Evolutionary conservation across 1,284 basidiomycete genomes (phyloP).

Genomic region (Tylopilus sp.): DNA sequence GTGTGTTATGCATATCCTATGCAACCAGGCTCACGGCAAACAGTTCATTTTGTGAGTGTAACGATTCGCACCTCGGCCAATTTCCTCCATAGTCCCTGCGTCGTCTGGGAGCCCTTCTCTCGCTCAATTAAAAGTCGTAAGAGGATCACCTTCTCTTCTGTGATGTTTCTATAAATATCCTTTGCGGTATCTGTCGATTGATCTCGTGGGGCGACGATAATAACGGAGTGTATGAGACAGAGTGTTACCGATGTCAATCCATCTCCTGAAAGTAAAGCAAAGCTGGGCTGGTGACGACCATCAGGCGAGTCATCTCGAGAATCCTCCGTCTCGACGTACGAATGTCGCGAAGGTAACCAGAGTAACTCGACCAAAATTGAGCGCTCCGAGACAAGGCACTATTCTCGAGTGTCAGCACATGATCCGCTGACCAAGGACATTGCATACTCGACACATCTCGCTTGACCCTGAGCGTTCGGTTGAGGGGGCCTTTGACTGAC

Average conservation of each 20-base stretch:
- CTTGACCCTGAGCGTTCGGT: conserved; percentile 30
- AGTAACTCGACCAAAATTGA: conserved; percentile 81
- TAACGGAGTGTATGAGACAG: conserved; percentile 12
- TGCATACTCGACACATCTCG: conserved; percentile 58
- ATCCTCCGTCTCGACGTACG: conserved; percentile 45
- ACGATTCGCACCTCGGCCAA: conserved; percentile 33
- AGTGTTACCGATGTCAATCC: conserved; percentile 66
- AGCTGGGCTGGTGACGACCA: conserved; percentile 53
- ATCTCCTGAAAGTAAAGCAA: conserved; percentile 68
- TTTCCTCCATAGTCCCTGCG: conserved; percentile 27
- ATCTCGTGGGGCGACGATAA: conserved; percentile 8
- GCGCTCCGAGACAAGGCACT: conserved; percentile 74
- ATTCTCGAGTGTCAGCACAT: conserved; percentile 1
- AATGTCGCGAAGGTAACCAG: conserved; percentile 74
- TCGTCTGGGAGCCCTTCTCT: conserved; percentile 39
- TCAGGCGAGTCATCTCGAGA: conserved; percentile 16
- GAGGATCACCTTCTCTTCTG: conserved; percentile 54
- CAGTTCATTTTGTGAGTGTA: not conserved
- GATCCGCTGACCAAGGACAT: conserved; percentile 2
- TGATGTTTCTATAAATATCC: conserved; percentile 65
- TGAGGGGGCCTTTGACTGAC: conserved; percentile 8
- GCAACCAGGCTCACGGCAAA: not conserved
- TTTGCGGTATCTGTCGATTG: conserved; percentile 55
- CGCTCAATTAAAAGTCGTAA: conserved; percentile 48
- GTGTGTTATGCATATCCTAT: conserved; percentile 32